Percentiles rank a stretch among this genome's conserved stretches.
phyloP scores from a whole-genome alignment of 169 alveolate genomes.

The Condylostoma magnum region DNA sequence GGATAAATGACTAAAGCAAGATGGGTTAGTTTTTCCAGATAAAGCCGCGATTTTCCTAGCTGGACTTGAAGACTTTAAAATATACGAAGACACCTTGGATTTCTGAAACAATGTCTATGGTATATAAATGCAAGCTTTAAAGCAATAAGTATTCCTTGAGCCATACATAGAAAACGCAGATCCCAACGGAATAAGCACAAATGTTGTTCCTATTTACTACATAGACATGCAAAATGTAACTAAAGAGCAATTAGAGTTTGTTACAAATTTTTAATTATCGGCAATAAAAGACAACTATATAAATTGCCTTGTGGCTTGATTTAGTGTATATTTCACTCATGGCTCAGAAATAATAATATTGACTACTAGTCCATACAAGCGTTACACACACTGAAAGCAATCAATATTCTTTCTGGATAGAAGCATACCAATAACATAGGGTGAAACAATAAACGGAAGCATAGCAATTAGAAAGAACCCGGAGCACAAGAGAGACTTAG shows the following conservation, averaged over 20 bases:
- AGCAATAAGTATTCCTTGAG: not conserved
- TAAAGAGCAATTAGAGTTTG: not conserved
- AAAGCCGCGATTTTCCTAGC: constrained; percentile 91
- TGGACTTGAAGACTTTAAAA: constrained; percentile 97
- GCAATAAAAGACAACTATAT: constrained; percentile 76
- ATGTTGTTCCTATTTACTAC: not conserved
- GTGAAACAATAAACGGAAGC: constrained; percentile 63
- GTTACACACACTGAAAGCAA: constrained; percentile 92
- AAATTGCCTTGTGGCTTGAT: constrained; percentile 92
- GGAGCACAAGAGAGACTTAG: constrained; percentile 64
- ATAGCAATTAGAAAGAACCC: constrained; percentile 63
- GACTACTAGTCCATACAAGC: constrained; percentile 82
- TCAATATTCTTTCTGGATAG: constrained; percentile 88
- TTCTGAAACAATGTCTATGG: constrained; percentile 96
- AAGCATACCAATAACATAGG: constrained; percentile 49
- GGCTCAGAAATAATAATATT: constrained; percentile 85
- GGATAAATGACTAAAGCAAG: constrained; percentile 94
- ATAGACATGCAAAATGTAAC: not conserved
- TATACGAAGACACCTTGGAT: constrained; percentile 91
- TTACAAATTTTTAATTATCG: constrained; percentile 46
- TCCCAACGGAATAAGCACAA: not conserved
- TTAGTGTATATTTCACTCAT: constrained; percentile 84
- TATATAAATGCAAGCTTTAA: constrained; percentile 65
- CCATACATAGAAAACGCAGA: not conserved
- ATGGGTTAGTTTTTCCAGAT: constrained; percentile 97